Evolutionary conservation across 352 stramenopile species (phyloP), one percentile per base, ranked within the genome.

Genomic region (Phytopythium boreale): DNA sequence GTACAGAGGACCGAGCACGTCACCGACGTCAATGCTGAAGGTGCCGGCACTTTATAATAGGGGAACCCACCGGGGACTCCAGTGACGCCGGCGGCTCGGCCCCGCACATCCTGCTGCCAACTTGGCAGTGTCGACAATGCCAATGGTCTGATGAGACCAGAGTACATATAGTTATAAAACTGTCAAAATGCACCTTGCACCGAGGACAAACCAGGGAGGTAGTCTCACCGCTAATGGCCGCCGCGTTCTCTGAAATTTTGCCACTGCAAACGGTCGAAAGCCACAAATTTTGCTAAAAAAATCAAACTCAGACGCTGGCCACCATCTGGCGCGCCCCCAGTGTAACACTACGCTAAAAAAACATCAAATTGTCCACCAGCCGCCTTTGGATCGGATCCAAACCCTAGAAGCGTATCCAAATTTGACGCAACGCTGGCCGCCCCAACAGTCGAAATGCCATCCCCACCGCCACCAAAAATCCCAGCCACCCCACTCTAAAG

Each of bases 271-370:
- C 43, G 43, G 46, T 19, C 2, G 43, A 26, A 26, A 31, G 1
- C 22, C 44, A 50, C 44, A 50, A 50, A 50, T 27, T 50, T 50
- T 19, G 44, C 44, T 50, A 39, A 39, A 39, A 39, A 50, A 50
- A 50, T 50, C 20, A 50, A 34, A 53, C 47, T 53, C 47, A 53
- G 47, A 6, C 22, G 12, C 47, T 36, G 47, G 47, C 46, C 47
- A 34, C 24, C 44, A 26, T 51, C 20, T 51, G 43, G 43, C 43
- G 43, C 43, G 3, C 7, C 29, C n/a, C n/a, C n/a, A 36, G 31
- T 39, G 5, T 39, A 14, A 39, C 34, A 2, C 15, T 4, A 7
- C 14, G 36, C 36, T 41, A 41, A 41, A n/a, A 44, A 44, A 44
- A 44, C 34, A 39, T 14, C 10, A 14, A 39, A 39, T 39, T 39